Evolutionary conservation across 768 basidiomycete genomes (phyloP).

Genomic region (Auriculariales sp.): DNA sequence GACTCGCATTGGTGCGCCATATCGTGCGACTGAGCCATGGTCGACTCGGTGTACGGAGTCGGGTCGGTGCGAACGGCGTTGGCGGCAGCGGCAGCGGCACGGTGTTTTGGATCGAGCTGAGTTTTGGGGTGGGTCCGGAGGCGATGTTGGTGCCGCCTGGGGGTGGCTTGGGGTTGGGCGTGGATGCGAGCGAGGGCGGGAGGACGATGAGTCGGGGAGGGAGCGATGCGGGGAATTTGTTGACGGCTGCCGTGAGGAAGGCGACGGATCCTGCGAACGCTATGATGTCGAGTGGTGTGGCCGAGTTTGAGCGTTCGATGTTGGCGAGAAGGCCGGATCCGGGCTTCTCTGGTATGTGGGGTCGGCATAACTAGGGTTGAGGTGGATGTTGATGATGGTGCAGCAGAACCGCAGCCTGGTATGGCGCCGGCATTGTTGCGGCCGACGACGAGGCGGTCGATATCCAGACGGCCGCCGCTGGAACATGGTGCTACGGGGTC

Average conservation of each 20-base stretch:
- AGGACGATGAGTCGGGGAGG: neutral
- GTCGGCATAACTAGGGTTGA: neutral
- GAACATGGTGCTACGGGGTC: too few relatives aligned
- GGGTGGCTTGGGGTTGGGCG: neutral
- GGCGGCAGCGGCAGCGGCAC: slow-evolving; percentile 47
- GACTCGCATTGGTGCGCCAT: slow-evolving; percentile 61
- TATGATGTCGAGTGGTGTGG: neutral
- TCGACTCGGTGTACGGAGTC: slow-evolving; percentile 38
- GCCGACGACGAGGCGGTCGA: neutral
- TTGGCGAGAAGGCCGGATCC: neutral
- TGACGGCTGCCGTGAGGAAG: neutral
- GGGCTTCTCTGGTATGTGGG: neutral
- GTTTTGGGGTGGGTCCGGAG: slow-evolving; percentile 10
- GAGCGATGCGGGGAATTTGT: neutral
- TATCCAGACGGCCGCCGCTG: too few relatives aligned
- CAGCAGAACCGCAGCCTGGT: neutral
- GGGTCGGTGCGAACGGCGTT: slow-evolving; percentile 8
- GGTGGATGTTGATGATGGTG: neutral
- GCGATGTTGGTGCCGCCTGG: neutral
- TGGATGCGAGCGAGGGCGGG: neutral
- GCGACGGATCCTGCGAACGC: neutral
- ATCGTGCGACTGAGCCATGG: slow-evolving; percentile 67
- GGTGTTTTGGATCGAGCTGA: slow-evolving; percentile 81
- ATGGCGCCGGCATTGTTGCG: neutral
- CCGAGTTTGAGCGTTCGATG: neutral